A percentile compares a stretch with the other conserved stretches of the same genome.
Evolutionary conservation across 192 early-diverging fungal genomes (phyloP).

Genomic region (Rhizophagus clarus): DNA sequence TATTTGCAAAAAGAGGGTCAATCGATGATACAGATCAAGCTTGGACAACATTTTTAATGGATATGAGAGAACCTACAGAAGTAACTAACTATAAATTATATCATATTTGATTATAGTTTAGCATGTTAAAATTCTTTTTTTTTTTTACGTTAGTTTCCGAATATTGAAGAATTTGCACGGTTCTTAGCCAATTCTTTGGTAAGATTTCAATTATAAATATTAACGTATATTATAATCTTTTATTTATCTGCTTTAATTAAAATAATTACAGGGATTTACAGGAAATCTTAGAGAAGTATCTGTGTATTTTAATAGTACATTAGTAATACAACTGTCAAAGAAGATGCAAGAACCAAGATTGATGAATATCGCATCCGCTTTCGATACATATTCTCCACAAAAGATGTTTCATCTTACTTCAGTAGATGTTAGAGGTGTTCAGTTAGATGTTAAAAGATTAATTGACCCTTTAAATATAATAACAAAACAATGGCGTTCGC

Average conservation of each 20-base stretch:
- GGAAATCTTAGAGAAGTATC: conserved; percentile 66
- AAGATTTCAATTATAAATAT: not conserved
- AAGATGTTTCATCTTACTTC: conserved; percentile 69
- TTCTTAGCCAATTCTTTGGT: not conserved
- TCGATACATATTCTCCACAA: conserved; percentile 64
- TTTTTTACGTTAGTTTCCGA: not conserved
- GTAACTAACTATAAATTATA: conserved; percentile 31
- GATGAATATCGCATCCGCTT: conserved; percentile 54
- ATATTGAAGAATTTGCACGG: not conserved
- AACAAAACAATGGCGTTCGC: not conserved
- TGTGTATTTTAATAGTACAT: conserved; percentile 65
- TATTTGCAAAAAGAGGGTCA: conserved; percentile 75
- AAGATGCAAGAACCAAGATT: conserved; percentile 62
- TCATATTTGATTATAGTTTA: not conserved
- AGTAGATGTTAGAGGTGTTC: conserved; percentile 60
- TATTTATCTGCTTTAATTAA: not conserved
- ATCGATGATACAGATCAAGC: conserved; percentile 49
- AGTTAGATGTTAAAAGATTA: conserved; percentile 55
- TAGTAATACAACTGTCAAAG: conserved; percentile 65
- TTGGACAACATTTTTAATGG: conserved; percentile 79
- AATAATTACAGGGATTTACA: conserved; percentile 72
- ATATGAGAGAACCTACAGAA: conserved; percentile 73
- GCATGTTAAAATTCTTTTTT: not conserved
- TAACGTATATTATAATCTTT: not conserved
- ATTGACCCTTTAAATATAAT: conserved; percentile 35